Evolutionary conservation across 2,329 filamentous ascomycete genomes (phyloP).

Genomic region (Coleophoma crateriformis): DNA sequence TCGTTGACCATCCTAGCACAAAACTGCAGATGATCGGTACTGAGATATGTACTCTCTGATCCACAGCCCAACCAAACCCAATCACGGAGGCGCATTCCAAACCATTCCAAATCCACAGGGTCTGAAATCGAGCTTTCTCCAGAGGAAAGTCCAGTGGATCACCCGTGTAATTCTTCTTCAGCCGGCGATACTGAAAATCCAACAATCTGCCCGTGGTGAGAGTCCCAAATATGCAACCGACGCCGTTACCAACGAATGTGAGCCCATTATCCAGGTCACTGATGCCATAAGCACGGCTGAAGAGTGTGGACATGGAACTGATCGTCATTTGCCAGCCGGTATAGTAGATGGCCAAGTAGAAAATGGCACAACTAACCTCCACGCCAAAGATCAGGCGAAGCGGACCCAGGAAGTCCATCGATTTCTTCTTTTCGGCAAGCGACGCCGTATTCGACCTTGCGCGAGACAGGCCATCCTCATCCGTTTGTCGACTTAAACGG

Average conservation of each 20-base stretch:
- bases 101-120: constrained; percentile 27
- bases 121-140: constrained; percentile 29
- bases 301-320: constrained; percentile 18
- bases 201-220: constrained; percentile 46
- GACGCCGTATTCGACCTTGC: not conserved
- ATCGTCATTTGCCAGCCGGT: constrained; percentile 23
- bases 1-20: not conserved
- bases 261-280: constrained; percentile 19
- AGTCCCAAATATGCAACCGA: constrained; percentile 39
- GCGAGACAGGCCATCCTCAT: not conserved
- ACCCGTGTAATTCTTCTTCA: constrained; percentile 9
- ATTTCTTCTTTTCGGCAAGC: constrained; percentile 6
- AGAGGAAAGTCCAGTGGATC: constrained; percentile 31
- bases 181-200: constrained; percentile 62
- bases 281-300: constrained; percentile 16
- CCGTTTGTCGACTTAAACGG: not conserved
- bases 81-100: constrained; percentile 29
- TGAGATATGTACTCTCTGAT: not conserved
- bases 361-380: constrained; percentile 17
- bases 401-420: constrained; percentile 16
- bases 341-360: constrained; percentile 21
- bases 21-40: not conserved
- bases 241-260: constrained; percentile 34
- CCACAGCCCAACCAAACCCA: constrained; percentile 26
- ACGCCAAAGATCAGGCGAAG: constrained; percentile 18